These are phyloP conservation scores for Schwanniomyces yamadae DNA, from an alignment of 805 yeast species.

Conservation along the genomic window DNA sequence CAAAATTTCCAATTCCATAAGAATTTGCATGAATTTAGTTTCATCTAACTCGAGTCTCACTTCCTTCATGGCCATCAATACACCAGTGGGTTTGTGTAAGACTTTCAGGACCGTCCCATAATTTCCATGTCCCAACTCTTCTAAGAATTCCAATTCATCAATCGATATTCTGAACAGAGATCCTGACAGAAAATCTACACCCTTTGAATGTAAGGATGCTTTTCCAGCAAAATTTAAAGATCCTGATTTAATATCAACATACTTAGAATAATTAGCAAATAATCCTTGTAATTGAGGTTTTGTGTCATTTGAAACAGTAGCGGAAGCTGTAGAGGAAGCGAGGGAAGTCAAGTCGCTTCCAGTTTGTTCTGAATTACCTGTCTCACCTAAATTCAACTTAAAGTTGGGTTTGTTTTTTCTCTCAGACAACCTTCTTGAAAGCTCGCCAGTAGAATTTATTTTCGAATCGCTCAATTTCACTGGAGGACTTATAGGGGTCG, in stretches of 20 bases:
- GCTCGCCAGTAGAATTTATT: constrained; percentile 27
- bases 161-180: constrained; percentile 81
- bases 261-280: constrained; percentile 82
- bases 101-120: constrained; percentile 96
- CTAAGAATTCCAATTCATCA: constrained; percentile 78
- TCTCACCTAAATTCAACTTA: constrained; percentile 30
- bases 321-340: constrained; percentile 8
- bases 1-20: constrained; percentile 93
- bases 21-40: constrained; percentile 86
- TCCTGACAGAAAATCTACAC: constrained; percentile 88
- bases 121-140: constrained; percentile 92
- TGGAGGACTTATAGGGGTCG: constrained; percentile 15
- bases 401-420: constrained; percentile 41
- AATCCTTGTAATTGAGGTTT: constrained; percentile 51
- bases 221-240: constrained; percentile 90
- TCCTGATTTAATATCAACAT: constrained; percentile 89
- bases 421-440: constrained; percentile 37
- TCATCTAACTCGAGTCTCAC: constrained; percentile 92
- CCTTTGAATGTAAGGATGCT: constrained; percentile 86
- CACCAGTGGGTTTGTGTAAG: constrained; percentile 86
- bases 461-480: constrained; percentile 3
- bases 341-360: constrained; percentile 7
- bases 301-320: constrained; percentile 16
- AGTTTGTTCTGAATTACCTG: constrained; percentile 3
- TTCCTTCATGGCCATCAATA: constrained; percentile 96